Conservation (phyloP, 495 filamentous ascomycete species). For the Margaritispora aquatica region DNA sequence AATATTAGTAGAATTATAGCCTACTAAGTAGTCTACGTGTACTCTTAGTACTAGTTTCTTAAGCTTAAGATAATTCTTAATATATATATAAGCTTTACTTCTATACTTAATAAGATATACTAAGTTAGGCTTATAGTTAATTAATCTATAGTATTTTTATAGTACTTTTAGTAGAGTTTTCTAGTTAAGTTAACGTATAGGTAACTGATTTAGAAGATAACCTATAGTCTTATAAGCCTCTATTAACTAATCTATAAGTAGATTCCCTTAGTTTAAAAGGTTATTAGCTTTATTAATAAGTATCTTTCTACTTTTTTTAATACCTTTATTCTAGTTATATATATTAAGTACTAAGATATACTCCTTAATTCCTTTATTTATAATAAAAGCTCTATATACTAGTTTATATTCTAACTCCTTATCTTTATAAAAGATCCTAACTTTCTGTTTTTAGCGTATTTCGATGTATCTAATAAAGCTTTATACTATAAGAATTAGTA, state of each 20-base stretch:
- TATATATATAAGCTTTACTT: slow-evolving; percentile 13
- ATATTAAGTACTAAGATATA: neutral
- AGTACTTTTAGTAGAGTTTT: neutral
- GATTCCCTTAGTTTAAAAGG: neutral
- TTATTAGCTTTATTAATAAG: neutral
- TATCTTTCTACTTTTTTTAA: neutral
- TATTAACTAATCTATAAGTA: neutral
- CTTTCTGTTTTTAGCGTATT: neutral
- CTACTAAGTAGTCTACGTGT: slow-evolving; percentile 27
- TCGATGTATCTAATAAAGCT: neutral
- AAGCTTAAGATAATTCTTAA: slow-evolving; percentile 11
- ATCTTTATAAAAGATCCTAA: neutral
- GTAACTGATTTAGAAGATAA: neutral
- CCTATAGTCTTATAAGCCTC: neutral
- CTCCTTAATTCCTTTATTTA: neutral
- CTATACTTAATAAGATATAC: neutral
- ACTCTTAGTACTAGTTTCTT: slow-evolving; percentile 22
- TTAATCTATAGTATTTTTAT: neutral
- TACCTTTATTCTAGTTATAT: neutral
- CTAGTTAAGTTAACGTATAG: neutral
- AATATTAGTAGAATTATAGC: slow-evolving; percentile 27
- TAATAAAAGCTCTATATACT: neutral
- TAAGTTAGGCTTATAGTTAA: neutral
- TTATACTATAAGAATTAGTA: neutral
- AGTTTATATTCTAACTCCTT: neutral